phyloP scores from a whole-genome alignment of 2,329 filamentous ascomycete genomes.

The Claviceps sp. region DNA sequence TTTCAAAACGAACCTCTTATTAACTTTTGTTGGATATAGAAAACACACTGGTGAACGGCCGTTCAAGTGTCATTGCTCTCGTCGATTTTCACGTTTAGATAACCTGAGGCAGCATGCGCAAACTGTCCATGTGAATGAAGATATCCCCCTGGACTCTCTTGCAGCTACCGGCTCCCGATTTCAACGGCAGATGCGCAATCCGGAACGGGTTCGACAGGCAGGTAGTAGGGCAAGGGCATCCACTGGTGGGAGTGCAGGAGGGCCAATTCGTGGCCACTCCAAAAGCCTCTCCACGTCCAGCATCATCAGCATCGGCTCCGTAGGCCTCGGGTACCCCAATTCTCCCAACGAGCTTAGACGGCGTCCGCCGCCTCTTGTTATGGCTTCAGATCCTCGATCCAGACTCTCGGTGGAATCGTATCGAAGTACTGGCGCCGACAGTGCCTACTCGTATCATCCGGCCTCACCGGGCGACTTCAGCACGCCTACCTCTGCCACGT shows the following conservation, averaged over 20 bases:
- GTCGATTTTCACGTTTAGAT: slow-evolving; percentile 85
- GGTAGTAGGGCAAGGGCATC: slow-evolving; percentile 62
- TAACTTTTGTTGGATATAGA: slow-evolving; percentile 27
- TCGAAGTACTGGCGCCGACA: slow-evolving; percentile 48
- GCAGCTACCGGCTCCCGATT: slow-evolving; percentile 87
- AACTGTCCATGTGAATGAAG: slow-evolving; percentile 94
- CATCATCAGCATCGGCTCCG: slow-evolving; percentile 60
- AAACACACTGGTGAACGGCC: slow-evolving; percentile 97
- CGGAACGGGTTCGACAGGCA: slow-evolving; percentile 66
- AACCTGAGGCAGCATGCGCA: slow-evolving; percentile 95
- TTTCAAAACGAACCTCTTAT: not conserved
- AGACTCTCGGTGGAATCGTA: slow-evolving; percentile 57
- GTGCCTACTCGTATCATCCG: slow-evolving; percentile 48
- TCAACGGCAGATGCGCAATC: slow-evolving; percentile 71
- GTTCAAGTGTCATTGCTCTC: slow-evolving; percentile 89
- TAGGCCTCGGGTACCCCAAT: slow-evolving; percentile 50
- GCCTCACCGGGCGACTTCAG: slow-evolving; percentile 62
- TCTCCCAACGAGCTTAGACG: slow-evolving; percentile 51
- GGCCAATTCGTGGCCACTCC: slow-evolving; percentile 65
- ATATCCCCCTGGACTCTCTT: slow-evolving; percentile 86
- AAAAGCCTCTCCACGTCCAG: slow-evolving; percentile 81
- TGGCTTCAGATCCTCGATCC: slow-evolving; percentile 59
- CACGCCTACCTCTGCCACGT: slow-evolving; percentile 74
- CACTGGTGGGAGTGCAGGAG: slow-evolving; percentile 59
- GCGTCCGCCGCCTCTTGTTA: slow-evolving; percentile 69